Evolutionary conservation across 192 early-diverging fungal genomes (phyloP).

Genomic region (Coemansia sp.): DNA sequence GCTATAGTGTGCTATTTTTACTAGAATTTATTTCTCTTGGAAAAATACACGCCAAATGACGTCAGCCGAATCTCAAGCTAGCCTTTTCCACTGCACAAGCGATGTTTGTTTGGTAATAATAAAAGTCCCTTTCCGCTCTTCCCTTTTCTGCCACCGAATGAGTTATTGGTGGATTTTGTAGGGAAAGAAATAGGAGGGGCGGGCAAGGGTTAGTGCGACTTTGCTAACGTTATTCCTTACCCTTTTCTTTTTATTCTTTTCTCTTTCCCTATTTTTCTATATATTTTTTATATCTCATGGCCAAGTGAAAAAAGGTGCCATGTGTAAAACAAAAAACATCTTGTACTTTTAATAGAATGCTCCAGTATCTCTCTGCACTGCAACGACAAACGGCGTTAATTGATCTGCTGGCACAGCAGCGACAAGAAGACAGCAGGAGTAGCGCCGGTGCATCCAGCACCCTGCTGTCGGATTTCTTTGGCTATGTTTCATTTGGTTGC

Average conservation of each 20-base stretch:
- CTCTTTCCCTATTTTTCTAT: background rate
- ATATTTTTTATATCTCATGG: slow-evolving; percentile 12
- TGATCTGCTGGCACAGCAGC: slow-evolving; percentile 17
- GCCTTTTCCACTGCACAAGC: background rate
- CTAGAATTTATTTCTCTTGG: background rate
- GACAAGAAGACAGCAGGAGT: background rate
- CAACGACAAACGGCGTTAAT: slow-evolving; percentile 34
- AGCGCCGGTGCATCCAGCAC: slow-evolving; percentile 15
- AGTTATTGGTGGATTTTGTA: background rate
- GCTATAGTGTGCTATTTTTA: background rate
- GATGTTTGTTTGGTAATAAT: background rate
- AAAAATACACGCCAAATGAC: background rate
- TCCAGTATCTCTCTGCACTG: slow-evolving; percentile 17
- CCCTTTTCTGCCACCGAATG: background rate
- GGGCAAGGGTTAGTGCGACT: too few relatives aligned
- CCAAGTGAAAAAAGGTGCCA: background rate
- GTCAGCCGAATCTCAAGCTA: background rate
- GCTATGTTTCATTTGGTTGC: slow-evolving; percentile 45
- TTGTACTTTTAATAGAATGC: slow-evolving; percentile 23
- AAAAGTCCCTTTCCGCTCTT: background rate
- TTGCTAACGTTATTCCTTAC: too few relatives aligned
- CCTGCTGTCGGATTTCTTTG: slow-evolving; percentile 42
- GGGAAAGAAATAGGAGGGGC: background rate
- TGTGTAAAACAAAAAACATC: background rate
- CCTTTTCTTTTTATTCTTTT: background rate